Base-by-base conservation (phyloP, 108 stramenopile genomes). In the Skeletonema tropicum region DNA sequence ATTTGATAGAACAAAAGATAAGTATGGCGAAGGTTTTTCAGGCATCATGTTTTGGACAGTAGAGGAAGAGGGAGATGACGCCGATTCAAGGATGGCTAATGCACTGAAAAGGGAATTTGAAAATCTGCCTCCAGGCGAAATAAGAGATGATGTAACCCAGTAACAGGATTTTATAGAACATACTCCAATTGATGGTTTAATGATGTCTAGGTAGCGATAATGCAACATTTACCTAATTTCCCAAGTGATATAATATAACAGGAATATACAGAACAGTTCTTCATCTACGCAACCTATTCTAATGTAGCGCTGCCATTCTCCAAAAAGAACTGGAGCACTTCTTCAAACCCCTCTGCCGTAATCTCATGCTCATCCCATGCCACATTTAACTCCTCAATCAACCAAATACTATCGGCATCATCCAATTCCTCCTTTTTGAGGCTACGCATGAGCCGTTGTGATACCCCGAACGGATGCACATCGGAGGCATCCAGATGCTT, bases 31-130 rank as follows among this genome's bases (percentile, higher is more conserved):
- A 0, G 63, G 69, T 26, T 89, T 86, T 35, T 52, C 85, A 9
- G 92, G 92, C 0, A 66, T 90, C 11, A 90, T 89, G 90, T 93
- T 89, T 72, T 93, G 92, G 90, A 84, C 80, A 6, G 76, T 90
- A 41, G 85, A 88, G 25, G 86, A 87, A 67, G 90, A 91, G 62
- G 90, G 85, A n/a, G 65, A 55, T 10, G 63, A 46, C 32, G 72
- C 49, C 49, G 21, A 64, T 15, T 6, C 29, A 8, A 49, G 72
- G 5, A 25, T 73, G n/a, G n/a, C 72, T 8, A 25, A 65, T 55
- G 35, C 11, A 25, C 52, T 73, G 62, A 35, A 39, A 19, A 19
- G 38, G 30, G 57, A 70, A 59, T 70, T 70, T 25, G 23, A 55
- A 55, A 23, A 9, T 25, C 2, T 11, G 23, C 19, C 25, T 55